Base-by-base conservation (phyloP, 2,329 filamentous ascomycete genomes). In the Monosporascus sp. region DNA sequence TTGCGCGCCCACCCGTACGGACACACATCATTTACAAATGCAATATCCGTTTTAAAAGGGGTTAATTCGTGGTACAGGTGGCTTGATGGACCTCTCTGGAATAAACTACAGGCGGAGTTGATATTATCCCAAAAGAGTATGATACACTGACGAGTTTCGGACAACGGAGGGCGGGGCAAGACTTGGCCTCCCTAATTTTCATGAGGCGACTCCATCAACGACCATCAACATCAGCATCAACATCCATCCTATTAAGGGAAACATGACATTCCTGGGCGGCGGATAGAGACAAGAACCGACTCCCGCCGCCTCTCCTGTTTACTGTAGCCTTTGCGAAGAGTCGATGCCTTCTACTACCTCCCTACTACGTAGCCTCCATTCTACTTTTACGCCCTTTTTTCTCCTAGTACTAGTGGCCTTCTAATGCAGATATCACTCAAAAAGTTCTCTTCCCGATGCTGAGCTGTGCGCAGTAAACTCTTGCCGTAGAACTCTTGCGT, bases 351-450 rank as follows among this genome's bases (percentile, higher is more conserved):
- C 60, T 62, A 59, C 53, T 64, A 56, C 53, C 54, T 61, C 52
- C 56, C 55, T 60, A 57, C 54, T 61, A 57, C 53, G 59, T 62
- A 63, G 61, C 59, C 58, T 60, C 62, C 53, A 64, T 69, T 61
- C 60, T 64, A 62, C 57, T 60, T 62, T 64, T 60, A 65, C 56
- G 71, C 62, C 66, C 69, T 72, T 73, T 74, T 69, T 71, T 73
- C 73, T 69, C 63, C 65, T 76, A 79, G 72, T 77, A 76, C 68
- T 83, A 82, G 73, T 81, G 75, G 73, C 76, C 76, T 81, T 82
- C 75, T 83, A 83, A 83, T 83, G 77, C 79, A 81, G 75, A 82
- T 80, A 81, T 81, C 76, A 76, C 72, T 74, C 73, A 72, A 72
- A 71, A 41, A 56, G 56, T 54, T 54, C 49, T 53, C 60, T 61